Conservation (phyloP, 2,329 filamentous ascomycete genomes). For the Colletotrichum echinochloae region DNA sequence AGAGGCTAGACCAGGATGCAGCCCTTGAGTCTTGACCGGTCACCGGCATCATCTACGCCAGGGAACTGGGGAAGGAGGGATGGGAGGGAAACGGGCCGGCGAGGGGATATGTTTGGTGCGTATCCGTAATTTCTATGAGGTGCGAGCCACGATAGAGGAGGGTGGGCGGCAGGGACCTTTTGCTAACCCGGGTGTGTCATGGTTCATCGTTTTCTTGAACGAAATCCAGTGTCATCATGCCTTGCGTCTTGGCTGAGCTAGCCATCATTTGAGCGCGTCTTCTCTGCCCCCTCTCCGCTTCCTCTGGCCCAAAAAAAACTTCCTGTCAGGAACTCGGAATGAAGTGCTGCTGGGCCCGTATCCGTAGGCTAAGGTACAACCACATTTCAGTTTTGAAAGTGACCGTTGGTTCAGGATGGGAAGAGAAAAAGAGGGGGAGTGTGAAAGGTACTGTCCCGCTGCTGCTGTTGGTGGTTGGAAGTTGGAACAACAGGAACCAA, state of each 20-base stretch:
- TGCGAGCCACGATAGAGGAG: not conserved
- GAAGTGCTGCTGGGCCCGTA: not conserved
- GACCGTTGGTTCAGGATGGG: slow-evolving; percentile 7
- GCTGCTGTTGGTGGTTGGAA: slow-evolving; percentile 31
- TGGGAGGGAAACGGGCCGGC: not conserved
- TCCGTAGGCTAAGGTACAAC: not conserved
- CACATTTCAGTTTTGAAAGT: not conserved
- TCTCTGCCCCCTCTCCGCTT: not conserved
- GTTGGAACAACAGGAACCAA: slow-evolving; percentile 35
- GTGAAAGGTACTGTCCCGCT: slow-evolving; percentile 3
- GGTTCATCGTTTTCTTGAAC: not conserved
- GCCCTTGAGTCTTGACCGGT: slow-evolving; percentile 23
- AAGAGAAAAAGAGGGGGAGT: not conserved
- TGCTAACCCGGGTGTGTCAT: not conserved
- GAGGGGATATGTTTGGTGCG: not conserved
- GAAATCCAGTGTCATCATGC: not conserved
- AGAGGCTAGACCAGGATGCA: slow-evolving; percentile 25
- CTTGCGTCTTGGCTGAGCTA: not conserved
- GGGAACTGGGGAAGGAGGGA: slow-evolving; percentile 18
- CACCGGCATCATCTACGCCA: slow-evolving; percentile 28
- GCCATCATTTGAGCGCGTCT: not conserved
- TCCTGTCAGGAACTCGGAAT: not conserved
- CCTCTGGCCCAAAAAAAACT: not conserved
- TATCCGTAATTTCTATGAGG: not conserved
- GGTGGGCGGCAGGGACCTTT: not conserved